Evolutionary conservation across 345 rosid genomes (phyloP).

Genomic region (Syzygium jambos): DNA sequence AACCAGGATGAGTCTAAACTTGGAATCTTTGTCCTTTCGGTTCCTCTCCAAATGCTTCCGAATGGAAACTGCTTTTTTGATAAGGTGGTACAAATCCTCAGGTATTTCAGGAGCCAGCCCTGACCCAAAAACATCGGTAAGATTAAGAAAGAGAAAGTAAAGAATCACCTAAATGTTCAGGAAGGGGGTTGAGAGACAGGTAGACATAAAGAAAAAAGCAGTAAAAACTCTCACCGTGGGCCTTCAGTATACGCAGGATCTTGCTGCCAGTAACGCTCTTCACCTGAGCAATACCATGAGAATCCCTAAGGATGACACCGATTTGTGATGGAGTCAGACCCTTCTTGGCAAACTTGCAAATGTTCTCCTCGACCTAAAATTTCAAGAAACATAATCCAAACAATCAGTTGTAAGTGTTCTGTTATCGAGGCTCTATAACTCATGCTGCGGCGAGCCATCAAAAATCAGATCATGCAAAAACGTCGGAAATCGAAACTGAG

Average conservation of each 20-base stretch:
- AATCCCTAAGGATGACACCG: slow-evolving; percentile 69
- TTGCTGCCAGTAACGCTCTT: slow-evolving; percentile 60
- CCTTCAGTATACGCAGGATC: slow-evolving; percentile 55
- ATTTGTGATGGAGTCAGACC: slow-evolving; percentile 71
- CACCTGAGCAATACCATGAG: slow-evolving; percentile 65
- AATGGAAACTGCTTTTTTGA: slow-evolving; percentile 91
- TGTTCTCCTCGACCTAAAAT: slow-evolving; percentile 45
- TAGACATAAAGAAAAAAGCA: not conserved
- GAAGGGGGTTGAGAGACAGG: not conserved
- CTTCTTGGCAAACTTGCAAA: slow-evolving; percentile 73
- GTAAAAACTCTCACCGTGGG: slow-evolving; percentile 22
- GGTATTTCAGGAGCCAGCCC: slow-evolving; percentile 94
- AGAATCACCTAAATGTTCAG: not conserved
- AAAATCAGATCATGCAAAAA: not conserved
- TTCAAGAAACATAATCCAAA: not conserved
- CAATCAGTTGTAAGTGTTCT: not conserved
- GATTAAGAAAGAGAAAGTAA: not conserved
- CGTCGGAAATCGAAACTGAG: not conserved
- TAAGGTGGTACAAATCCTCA: slow-evolving; percentile 82
- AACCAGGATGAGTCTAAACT: slow-evolving; percentile 80
- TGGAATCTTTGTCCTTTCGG: slow-evolving; percentile 93
- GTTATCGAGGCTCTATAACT: not conserved
- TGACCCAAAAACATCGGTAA: not conserved
- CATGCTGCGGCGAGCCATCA: too few species aligned
- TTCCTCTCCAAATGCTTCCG: slow-evolving; percentile 96